Evolutionary conservation across 768 basidiomycete species (phyloP).

Genomic region (Floccularia luteovirens): DNA sequence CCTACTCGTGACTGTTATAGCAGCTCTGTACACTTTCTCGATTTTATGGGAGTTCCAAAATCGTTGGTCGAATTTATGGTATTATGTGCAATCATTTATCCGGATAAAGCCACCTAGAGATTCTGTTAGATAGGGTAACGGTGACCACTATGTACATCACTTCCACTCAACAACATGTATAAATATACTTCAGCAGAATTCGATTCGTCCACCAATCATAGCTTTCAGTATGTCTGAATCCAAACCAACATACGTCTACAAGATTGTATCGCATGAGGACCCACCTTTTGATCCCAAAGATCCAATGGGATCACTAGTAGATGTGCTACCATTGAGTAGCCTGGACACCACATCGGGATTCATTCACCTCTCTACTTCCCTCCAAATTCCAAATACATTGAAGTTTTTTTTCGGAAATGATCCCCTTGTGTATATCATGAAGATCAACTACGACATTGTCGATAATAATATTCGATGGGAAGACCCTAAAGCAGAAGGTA

Average conservation of each 20-base stretch:
- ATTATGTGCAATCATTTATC: too few relatives aligned
- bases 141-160: too few relatives aligned
- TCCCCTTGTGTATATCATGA: conserved; percentile 31
- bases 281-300: conserved; percentile 23
- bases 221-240: too few relatives aligned
- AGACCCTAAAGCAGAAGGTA: conserved; percentile 26
- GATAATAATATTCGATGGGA: conserved; percentile 42
- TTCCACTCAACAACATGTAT: too few relatives aligned
- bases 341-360: conserved; percentile 40
- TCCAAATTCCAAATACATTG: conserved; percentile 40
- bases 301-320: conserved; percentile 23
- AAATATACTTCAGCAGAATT: too few relatives aligned
- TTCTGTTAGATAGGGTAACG: too few relatives aligned
- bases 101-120: too few relatives aligned
- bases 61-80: conserved; percentile 13
- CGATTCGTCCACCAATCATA: too few relatives aligned
- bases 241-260: conserved; percentile 51
- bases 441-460: conserved; percentile 31
- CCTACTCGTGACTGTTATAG: conserved; percentile 25
- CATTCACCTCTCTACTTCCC: conserved; percentile 49
- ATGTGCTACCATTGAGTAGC: conserved; percentile 37
- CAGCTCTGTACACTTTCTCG: conserved; percentile 40
- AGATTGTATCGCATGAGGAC: conserved; percentile 38
- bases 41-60: conserved; percentile 40
- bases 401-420: conserved; percentile 35